These are phyloP conservation scores for Trichosporon sp. DNA, from an alignment of 1,284 basidiomycete genomes.

Conservation along the genomic window DNA sequence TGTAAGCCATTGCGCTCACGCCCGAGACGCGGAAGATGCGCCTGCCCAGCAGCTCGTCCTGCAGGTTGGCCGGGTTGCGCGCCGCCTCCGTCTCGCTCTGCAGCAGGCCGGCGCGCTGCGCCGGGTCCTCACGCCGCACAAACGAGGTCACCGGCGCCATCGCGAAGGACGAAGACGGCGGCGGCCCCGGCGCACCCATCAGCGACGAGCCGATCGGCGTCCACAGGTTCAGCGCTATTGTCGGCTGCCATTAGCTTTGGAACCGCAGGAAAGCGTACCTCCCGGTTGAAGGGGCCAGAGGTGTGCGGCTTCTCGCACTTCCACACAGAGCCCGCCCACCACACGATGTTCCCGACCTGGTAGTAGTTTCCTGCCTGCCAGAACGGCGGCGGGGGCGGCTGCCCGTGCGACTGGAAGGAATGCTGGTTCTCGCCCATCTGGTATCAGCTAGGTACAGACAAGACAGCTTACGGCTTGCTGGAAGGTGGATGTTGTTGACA, in stretches of 20 bases:
- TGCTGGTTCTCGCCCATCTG: slow-evolving; percentile 1
- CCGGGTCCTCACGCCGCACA: background rate
- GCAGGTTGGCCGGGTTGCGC: slow-evolving; percentile 18
- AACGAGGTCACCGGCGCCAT: background rate
- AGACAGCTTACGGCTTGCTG: background rate
- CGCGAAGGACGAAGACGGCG: background rate
- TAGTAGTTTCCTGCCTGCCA: slow-evolving; percentile 16
- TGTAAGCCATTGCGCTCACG: slow-evolving; percentile 36
- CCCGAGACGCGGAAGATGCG: slow-evolving; percentile 39
- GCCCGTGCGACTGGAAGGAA: background rate
- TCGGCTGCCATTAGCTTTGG: slow-evolving; percentile 24
- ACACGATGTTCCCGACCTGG: slow-evolving; percentile 30
- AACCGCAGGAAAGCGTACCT: background rate
- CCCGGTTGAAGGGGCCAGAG: slow-evolving; percentile 21
- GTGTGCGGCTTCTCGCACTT: slow-evolving; percentile 35
- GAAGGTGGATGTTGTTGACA: background rate
- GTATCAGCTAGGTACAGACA: background rate
- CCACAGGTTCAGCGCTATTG: slow-evolving; percentile 36
- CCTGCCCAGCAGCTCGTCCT: slow-evolving; percentile 36
- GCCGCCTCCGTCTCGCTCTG: background rate
- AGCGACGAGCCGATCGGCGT: slow-evolving; percentile 27
- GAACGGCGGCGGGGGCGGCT: background rate
- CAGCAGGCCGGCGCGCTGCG: background rate
- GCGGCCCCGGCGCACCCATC: slow-evolving; percentile 4
- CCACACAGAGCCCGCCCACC: slow-evolving; percentile 38